Evolutionary conservation across 495 filamentous ascomycete species (phyloP), one percentile per base, ranked within the genome.

Genomic region (Parathielavia appendiculata): DNA sequence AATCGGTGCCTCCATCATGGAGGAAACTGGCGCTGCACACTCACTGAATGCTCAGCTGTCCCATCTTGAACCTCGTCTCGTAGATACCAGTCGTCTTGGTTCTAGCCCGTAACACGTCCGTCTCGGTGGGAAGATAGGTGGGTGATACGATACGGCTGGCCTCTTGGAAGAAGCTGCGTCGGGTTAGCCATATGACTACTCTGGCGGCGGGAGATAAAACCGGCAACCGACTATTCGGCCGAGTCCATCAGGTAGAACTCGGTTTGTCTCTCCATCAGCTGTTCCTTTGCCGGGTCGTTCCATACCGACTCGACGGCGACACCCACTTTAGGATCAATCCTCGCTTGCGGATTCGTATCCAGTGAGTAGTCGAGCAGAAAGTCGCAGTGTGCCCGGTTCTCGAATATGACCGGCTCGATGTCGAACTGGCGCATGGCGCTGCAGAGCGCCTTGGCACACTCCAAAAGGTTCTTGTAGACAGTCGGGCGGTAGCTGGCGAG

Each of bases 11-110:
- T 23, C 12, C 6, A n/a, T 2, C 10, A 5, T 6, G 3, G 44
- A 56, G 11, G 16, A 11, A 41, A 23, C 50, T 41, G 26, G 12
- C 49, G 16, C 22, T 26, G 45, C 26, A 30, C 26, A 73, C 90
- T 66, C 86, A 97, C 93, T 98, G 93, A 77, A 98, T 98, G 75
- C 92, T 97, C 53, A 98, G 79, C 69, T 95, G 91, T 14, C 91
- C 93, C 93, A 98, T 98, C 49, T 89, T 88, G 72, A 98, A 98
- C 55, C 93, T 81, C 36, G 93, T 98, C 73, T 98, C 93, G 71
- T 97, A 98, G 61, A 98, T 98, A 80, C 93, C 93, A 0, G 93
- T 98, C n/a, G 93, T 98, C 76, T 98, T 98, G 30, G 93, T 97
- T 81, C 93, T 76, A 44, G 93, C 93, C 64, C 93, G 86, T 38